phyloP scores from a whole-genome alignment of 2,329 filamentous ascomycete genomes.

The Cercospora nicotianae region DNA sequence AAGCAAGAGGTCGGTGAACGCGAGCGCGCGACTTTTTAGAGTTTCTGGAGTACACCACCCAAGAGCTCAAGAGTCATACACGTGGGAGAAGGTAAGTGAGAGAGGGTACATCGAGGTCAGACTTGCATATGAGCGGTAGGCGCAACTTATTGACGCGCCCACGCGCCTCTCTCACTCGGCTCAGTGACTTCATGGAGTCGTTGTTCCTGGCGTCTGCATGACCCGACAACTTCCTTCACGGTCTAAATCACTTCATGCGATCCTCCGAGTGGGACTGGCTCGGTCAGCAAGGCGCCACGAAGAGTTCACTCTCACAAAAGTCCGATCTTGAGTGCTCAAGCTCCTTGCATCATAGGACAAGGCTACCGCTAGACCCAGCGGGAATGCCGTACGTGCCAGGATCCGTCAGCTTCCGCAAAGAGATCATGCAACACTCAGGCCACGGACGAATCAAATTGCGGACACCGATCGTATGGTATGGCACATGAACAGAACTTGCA shows the following conservation, averaged over 20 bases:
- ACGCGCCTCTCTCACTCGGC: neutral
- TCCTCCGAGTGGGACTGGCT: neutral
- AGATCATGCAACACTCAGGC: slow-evolving; percentile 7
- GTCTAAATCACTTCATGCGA: neutral
- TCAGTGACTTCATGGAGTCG: neutral
- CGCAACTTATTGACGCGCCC: neutral
- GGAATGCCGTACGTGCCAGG: neutral
- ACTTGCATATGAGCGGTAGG: neutral
- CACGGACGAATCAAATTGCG: neutral
- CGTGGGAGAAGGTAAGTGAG: neutral
- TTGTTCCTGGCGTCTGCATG: neutral
- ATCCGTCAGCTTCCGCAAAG: slow-evolving; percentile 15
- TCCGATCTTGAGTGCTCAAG: neutral
- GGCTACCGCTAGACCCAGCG: slow-evolving; percentile 1
- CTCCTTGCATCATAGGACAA: neutral
- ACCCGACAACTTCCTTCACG: neutral
- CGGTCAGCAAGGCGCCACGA: neutral
- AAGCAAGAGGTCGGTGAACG: neutral
- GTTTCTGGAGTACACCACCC: neutral
- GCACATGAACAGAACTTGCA: slow-evolving; percentile 12
- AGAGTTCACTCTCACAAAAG: neutral
- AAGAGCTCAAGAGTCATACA: slow-evolving; percentile 1
- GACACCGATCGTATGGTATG: slow-evolving; percentile 5
- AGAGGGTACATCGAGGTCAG: neutral
- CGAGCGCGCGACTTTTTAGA: neutral